Base-by-base conservation (phyloP, 805 yeast species). In the Zygosaccharomyces bisporus region DNA sequence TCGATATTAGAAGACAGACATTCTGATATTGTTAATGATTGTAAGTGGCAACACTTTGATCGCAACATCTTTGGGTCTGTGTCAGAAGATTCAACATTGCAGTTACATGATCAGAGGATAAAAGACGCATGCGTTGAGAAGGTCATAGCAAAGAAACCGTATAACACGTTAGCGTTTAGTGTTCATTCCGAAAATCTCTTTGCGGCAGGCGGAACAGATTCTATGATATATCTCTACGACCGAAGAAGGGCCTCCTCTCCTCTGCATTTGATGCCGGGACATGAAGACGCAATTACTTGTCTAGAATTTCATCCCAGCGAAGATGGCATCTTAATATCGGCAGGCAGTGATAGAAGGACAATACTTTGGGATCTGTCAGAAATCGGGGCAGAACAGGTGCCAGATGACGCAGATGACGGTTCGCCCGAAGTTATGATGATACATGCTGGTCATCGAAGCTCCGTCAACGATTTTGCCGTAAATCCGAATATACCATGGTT, bases 381-480 rank as follows among this genome's bases (percentile, higher is more conserved):
- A 53, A 82, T 88, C 29, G 96, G 96, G 3, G 85, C 81, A 50
- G 95, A 87, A 58, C 95, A 86, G 62, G 74, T 74, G 10, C 89
- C 80, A 53, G 96, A 87, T 53, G 96, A 88, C 59, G 85, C 88
- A 23, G 95, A 85, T 52, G 96, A 88, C 57, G 96, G 95, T 31
- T 84, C 84, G 20, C 91, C 95, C 4, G 96, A 88, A 62, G 66
- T 88, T 27, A 70, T 87, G 55, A 84, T 87, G 89, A 84, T 88
- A 82, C 96, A 88, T 60, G 95, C 95, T 30, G 96, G 96, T 16
- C 95, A 88, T 59, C 81, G 89, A 14, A 83, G 87, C 13, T 73
- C 83, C 4, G 81, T 86, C 13, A 80, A 81, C 34, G 95, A 86
- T 60, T 71, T 86, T 52, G 75, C 80, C 25, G 81, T 86, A 73